Evolutionary conservation across 1,139 yeast genomes (phyloP).

Genomic region (Suhomyces bribrorum): DNA sequence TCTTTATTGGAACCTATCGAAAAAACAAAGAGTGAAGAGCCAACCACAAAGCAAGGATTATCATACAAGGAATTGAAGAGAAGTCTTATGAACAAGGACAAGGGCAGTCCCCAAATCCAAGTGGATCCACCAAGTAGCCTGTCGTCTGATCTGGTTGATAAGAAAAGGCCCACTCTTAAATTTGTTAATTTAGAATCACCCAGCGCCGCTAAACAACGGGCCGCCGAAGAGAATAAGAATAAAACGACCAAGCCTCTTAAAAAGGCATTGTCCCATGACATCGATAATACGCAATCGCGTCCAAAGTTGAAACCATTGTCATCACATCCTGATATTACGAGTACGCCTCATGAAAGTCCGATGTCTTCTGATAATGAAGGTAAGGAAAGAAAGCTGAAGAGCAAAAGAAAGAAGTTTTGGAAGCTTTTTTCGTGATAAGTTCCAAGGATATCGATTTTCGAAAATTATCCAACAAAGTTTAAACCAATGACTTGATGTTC

Average conservation of each 20-base stretch:
- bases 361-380: slow-evolving; percentile 9
- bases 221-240: slow-evolving; percentile 8
- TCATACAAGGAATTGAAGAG: slow-evolving; percentile 43
- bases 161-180: slow-evolving; percentile 17
- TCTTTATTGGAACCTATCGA: slow-evolving; percentile 40
- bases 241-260: slow-evolving; percentile 16
- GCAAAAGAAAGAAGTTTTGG: slow-evolving; percentile 39
- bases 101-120: slow-evolving; percentile 11
- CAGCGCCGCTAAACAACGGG: slow-evolving; percentile 3
- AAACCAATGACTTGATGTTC: too few species aligned
- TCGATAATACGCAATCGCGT: slow-evolving; percentile 16
- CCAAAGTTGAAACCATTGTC: slow-evolving; percentile 35
- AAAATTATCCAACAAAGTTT: neutral
- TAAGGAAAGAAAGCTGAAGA: slow-evolving; percentile 18
- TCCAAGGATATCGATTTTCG: neutral
- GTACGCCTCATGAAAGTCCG: slow-evolving; percentile 6
- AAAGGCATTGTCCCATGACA: slow-evolving; percentile 34
- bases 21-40: slow-evolving; percentile 17
- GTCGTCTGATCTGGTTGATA: slow-evolving; percentile 4
- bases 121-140: slow-evolving; percentile 11
- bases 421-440: slow-evolving; percentile 27
- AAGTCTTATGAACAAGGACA: slow-evolving; percentile 19
- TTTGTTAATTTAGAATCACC: slow-evolving; percentile 28
- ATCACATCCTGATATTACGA: slow-evolving; percentile 42
- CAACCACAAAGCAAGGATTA: slow-evolving; percentile 24